Evolutionary conservation across 495 filamentous ascomycete genomes (phyloP), one percentile per base, ranked within the genome.

Genomic region (Chaetomium cochliodes): DNA sequence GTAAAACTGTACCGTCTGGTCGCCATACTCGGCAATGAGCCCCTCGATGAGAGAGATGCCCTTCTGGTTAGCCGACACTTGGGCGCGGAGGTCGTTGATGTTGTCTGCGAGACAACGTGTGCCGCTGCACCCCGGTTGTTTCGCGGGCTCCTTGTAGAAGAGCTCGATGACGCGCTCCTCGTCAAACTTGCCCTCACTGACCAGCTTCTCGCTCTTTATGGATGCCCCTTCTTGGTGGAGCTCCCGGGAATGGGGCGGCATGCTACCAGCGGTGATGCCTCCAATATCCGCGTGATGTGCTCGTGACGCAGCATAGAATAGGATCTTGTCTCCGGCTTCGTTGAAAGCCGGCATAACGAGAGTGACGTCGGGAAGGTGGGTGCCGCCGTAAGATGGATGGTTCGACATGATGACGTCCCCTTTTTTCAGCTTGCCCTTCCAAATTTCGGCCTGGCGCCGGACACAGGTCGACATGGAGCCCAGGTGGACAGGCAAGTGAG

Each of bases 281-380:
- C 94, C 94, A 67, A 98, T 98, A 74, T 98, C 94, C 2, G 94
- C 94, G 66, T 98, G 94, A 72, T 98, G 94, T 0, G 94, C 94
- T 37, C 94, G 86, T 9, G 92, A 96, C 3, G 94, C 94, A 6
- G 97, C 94, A 71, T 97, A 98, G 77, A 98, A 98, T 66, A 98
- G 85, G 62, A 98, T 98, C 37, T 91, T 86, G 52, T 90, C 88
- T 16, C 90, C 91, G 37, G 83, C 84, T 22, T 78, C 72, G 67
- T 84, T 79, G 74, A 98, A 98, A 16, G 96, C 94, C 0, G 94
- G 94, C 46, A 93, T 97, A 30, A 97, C 80, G 62, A 97, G 90
- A 0, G 94, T 98, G 63, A 98, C 96, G 74, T 98, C 94, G 0
- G 92, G 92, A 3, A 97, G 78, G 69, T 87, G 80, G 2, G 79